Conservation (phyloP, 495 filamentous ascomycete species). For the Rusavskia elegans region DNA sequence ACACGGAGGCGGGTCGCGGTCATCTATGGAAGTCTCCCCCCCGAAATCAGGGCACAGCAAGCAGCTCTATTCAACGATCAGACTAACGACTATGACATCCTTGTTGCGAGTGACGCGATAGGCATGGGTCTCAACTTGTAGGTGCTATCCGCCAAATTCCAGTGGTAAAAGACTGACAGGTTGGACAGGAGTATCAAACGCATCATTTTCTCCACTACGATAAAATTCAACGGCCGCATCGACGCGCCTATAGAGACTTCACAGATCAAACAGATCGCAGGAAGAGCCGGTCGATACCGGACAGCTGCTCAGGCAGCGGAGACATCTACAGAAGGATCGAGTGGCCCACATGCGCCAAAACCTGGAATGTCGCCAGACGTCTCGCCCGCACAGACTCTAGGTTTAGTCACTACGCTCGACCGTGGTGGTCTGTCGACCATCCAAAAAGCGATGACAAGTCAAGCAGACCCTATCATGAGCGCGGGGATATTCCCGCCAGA, state of each 20-base stretch:
- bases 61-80: constrained; percentile 87
- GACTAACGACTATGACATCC: constrained; percentile 81
- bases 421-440: constrained; percentile 50
- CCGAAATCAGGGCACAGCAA: constrained; percentile 83
- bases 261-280: constrained; percentile 87
- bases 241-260: constrained; percentile 43
- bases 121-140: constrained; percentile 94
- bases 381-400: constrained; percentile 27
- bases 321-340: constrained; percentile 6
- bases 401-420: constrained; percentile 71
- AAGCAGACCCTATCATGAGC: constrained; percentile 48
- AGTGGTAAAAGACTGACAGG: neutral
- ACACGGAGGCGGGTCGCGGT: constrained; percentile 75
- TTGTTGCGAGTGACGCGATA: constrained; percentile 91
- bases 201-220: constrained; percentile 65
- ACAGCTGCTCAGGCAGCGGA: constrained; percentile 38
- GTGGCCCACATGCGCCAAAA: neutral
- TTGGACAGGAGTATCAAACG: constrained; percentile 60
- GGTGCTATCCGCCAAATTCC: constrained; percentile 6
- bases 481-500: constrained; percentile 64
- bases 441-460: constrained; percentile 38
- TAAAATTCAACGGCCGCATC: constrained; percentile 44
- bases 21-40: constrained; percentile 83
- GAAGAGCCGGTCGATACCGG: constrained; percentile 79
- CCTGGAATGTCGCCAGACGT: neutral